Evolutionary conservation across 257 asterid genomes (phyloP).

Genomic region (Handroanthus guayacan): DNA sequence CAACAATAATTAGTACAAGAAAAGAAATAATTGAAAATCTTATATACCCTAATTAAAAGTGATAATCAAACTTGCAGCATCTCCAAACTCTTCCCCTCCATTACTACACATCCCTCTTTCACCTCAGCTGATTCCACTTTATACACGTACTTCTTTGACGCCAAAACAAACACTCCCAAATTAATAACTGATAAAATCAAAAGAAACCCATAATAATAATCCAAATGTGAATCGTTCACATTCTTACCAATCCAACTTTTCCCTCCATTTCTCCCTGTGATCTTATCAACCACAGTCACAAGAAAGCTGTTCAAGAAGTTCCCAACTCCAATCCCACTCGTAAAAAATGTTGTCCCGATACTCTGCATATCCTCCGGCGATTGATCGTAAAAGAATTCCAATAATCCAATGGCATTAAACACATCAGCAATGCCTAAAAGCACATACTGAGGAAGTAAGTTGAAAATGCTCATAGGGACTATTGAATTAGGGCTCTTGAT

Average conservation of each 20-base stretch:
- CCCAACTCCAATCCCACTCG: constrained; percentile 87
- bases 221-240: constrained; percentile 81
- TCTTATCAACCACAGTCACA: constrained; percentile 72
- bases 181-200: constrained; percentile 55
- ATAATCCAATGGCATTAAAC: constrained; percentile 75
- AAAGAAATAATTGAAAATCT: not conserved
- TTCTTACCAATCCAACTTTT: constrained; percentile 91
- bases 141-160: constrained; percentile 67
- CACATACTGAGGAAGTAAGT: constrained; percentile 73
- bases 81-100: constrained; percentile 51
- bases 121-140: constrained; percentile 60
- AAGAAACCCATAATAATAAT: constrained; percentile 73
- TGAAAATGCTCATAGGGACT: constrained; percentile 75
- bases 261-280: constrained; percentile 61
- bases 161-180: constrained; percentile 60
- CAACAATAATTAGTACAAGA: not conserved
- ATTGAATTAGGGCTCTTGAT: constrained; percentile 43
- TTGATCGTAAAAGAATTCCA: constrained; percentile 88
- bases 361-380: constrained; percentile 92
- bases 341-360: constrained; percentile 82
- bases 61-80: constrained; percentile 45
- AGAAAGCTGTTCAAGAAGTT: constrained; percentile 83
- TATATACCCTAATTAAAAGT: not conserved
- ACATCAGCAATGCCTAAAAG: constrained; percentile 78
- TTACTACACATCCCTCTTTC: constrained; percentile 46